Percentiles rank a stretch among this genome's conserved stretches.
Evolutionary conservation across 2,329 filamentous ascomycete genomes (phyloP).

Genomic region (Exserohilum rostratum): DNA sequence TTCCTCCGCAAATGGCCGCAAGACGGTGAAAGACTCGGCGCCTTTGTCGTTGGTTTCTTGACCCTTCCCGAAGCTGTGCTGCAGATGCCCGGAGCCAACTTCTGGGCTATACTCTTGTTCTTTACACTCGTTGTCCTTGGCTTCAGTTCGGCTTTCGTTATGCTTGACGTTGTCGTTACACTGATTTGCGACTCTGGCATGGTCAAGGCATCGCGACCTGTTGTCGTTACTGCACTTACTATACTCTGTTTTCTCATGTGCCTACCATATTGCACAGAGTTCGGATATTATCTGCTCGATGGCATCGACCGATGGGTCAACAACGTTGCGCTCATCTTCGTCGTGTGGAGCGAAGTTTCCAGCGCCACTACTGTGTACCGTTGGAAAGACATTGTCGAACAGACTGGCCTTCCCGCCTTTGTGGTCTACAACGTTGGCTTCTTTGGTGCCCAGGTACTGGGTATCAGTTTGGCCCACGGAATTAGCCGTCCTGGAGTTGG

Average conservation of each 20-base stretch:
- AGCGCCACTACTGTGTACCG: conserved; percentile 61
- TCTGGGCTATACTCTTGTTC: conserved; percentile 65
- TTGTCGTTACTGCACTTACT: conserved; percentile 58
- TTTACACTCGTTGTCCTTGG: conserved; percentile 65
- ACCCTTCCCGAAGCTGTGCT: conserved; percentile 63
- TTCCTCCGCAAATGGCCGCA: conserved; percentile 52
- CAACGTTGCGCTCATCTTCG: conserved; percentile 61
- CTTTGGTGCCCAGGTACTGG: conserved; percentile 60
- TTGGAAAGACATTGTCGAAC: conserved; percentile 55
- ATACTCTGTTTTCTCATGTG: conserved; percentile 59
- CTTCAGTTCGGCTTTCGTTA: conserved; percentile 64
- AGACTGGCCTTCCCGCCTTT: conserved; percentile 55
- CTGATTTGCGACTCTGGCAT: conserved; percentile 60
- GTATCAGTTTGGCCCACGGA: conserved; percentile 58
- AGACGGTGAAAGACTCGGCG: conserved; percentile 56
- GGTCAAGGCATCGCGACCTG: conserved; percentile 53
- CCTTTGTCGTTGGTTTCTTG: conserved; percentile 64
- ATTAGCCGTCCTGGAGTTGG: conserved; percentile 52
- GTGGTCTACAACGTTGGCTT: conserved; percentile 59
- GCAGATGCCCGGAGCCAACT: conserved; percentile 63
- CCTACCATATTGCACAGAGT: conserved; percentile 63
- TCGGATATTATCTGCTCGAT: conserved; percentile 62
- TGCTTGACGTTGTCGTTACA: conserved; percentile 64
- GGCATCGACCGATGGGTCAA: conserved; percentile 64
- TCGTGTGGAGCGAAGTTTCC: conserved; percentile 61